Base-by-base conservation (phyloP, 106 monocot species). In the Platanthera guangdongensis region DNA sequence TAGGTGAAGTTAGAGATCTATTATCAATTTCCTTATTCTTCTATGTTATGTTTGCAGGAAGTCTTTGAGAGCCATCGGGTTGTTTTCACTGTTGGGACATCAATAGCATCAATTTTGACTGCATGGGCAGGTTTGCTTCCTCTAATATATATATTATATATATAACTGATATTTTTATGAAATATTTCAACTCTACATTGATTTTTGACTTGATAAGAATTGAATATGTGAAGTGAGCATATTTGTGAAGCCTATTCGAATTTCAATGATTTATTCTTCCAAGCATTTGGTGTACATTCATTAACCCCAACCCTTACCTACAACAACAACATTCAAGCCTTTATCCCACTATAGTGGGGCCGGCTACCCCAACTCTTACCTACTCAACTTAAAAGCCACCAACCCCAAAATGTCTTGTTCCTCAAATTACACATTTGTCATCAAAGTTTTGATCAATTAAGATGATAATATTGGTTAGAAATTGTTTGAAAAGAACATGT, bases 21-120 rank as follows among this genome's bases (percentile, higher is more conserved):
- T 19, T 16, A 71, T 71, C 19, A 18, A 14, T 47, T 68, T 47
- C 11, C 71, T 13, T 48, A 15, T 72, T 50, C 72, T 51, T 50
- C 51, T 13, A 6, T 72, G 10, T 72, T 16, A 55, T 62, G n/a
- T 9, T 75, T 78, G 53, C 73, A 95, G 95, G 80, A 92, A 79
- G 82, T 90, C 15, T 92, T 92, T 71, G 92, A 92, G 87, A 88
- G 78, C 48, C 92, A 95, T 76, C 79, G 87, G 57, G 87, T 92
- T 25, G 92, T 95, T 39, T 95, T 92, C 74, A 92, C 92, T 11
- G 71, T 92, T 19, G 88, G 88, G 11, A 95, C 95, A 9, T 95
- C 95, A 30, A 64, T 95, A 62, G 95, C 87, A 50, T 95, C 95
- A 12, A 50, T 95, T 74, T 79, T 92, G 21, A 95, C 95, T 45